Conservation (phyloP, 495 filamentous ascomycete species). For the Xylaria bambusicola region DNA sequence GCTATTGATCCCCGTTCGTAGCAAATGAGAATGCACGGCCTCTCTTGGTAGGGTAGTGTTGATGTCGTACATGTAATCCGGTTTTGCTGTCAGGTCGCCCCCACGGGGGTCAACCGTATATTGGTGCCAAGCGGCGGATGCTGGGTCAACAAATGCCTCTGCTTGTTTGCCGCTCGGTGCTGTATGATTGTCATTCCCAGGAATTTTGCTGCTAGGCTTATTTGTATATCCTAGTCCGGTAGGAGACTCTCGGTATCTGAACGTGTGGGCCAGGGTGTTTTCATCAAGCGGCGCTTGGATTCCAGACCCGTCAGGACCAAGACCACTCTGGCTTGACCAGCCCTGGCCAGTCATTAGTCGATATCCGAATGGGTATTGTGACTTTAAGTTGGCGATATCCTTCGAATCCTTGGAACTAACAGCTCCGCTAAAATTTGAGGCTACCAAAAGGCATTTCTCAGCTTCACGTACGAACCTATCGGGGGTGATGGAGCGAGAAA, state of each 20-base stretch:
- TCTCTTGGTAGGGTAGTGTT: too few species aligned
- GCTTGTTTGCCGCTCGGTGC: background rate
- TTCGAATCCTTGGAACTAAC: background rate
- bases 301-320: constrained; percentile 5
- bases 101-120: background rate
- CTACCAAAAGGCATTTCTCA: background rate
- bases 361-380: constrained; percentile 5
- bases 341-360: background rate
- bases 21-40: too few species aligned
- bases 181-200: background rate
- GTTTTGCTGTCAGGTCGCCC: constrained; percentile 1
- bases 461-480: constrained; percentile 6
- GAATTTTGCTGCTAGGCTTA: background rate
- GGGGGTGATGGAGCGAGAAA: background rate
- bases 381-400: background rate
- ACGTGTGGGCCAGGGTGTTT: background rate
- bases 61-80: background rate
- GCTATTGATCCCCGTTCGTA: too few species aligned
- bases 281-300: constrained; percentile 9
- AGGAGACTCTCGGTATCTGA: background rate
- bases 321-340: constrained; percentile 9
- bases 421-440: background rate
- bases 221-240: background rate
- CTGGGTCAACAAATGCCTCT: background rate
- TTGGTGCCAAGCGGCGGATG: background rate